Conservation (phyloP, 2,329 filamentous ascomycete species). For the Aspergillus pseudotamarii region DNA sequence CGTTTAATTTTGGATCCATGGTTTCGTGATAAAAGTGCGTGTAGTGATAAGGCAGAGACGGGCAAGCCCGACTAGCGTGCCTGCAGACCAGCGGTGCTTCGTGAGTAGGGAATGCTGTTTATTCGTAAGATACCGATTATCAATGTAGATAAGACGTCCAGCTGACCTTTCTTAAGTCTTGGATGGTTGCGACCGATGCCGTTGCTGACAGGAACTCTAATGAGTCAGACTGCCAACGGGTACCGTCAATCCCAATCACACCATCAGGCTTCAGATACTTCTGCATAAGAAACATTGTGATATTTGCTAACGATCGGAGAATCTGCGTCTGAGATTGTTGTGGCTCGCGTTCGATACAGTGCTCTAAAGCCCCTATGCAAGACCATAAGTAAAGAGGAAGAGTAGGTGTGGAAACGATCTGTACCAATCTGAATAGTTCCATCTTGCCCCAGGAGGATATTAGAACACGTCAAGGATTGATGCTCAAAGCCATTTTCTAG, state of each 20-base stretch:
- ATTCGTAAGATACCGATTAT: not conserved
- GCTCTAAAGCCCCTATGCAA: not conserved
- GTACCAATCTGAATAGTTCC: not conserved
- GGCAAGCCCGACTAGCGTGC: not conserved
- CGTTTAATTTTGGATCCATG: not conserved
- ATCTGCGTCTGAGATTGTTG: not conserved
- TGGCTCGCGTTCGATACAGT: not conserved
- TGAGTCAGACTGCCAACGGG: no score
- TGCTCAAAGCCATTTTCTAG: not conserved
- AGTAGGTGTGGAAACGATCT: not conserved
- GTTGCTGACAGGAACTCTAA: no score
- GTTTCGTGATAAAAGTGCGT: not conserved
- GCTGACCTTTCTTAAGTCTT: constrained; percentile 1
- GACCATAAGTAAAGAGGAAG: not conserved
- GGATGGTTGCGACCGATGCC: not conserved
- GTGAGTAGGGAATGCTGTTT: not conserved
- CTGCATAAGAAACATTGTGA: not conserved
- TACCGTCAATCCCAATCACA: not conserved
- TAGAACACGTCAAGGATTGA: not conserved
- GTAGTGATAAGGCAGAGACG: constrained; percentile 2
- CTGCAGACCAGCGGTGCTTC: not conserved
- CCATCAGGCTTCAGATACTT: not conserved
- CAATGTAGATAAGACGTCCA: not conserved
- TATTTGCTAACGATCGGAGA: not conserved
- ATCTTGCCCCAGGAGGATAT: constrained; percentile 11